A percentile compares a stretch with the other conserved stretches of the same genome.
Evolutionary conservation across 768 basidiomycete species (phyloP).

Genomic region (Sporobolomyces roseus): DNA sequence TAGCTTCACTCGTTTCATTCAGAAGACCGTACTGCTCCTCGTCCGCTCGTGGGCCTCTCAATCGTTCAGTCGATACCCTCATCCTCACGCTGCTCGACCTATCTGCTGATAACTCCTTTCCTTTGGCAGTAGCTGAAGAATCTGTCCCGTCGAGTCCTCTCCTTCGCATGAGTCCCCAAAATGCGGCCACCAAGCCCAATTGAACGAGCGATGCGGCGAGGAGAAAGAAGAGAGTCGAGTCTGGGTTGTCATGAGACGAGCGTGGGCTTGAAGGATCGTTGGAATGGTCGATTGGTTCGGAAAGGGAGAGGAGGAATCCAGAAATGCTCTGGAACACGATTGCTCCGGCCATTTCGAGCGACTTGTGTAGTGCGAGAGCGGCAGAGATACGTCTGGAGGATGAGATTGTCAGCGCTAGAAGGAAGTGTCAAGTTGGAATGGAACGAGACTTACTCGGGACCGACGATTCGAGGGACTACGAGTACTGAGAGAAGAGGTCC

Average conservation of each 20-base stretch:
- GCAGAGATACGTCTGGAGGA: conserved; percentile 13
- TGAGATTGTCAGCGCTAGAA: no score
- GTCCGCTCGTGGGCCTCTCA: neutral
- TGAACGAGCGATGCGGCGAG: conserved; percentile 5
- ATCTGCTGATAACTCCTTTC: neutral
- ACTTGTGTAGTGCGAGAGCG: conserved; percentile 32
- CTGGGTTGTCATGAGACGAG: neutral
- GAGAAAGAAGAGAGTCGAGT: conserved; percentile 1
- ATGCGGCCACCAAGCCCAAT: conserved; percentile 13
- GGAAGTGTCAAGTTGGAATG: neutral
- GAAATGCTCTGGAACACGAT: conserved; percentile 22
- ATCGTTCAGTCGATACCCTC: conserved; percentile 4
- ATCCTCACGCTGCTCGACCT: neutral
- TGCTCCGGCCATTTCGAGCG: conserved; percentile 31
- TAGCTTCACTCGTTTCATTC: neutral
- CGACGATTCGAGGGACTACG: conserved; percentile 24
- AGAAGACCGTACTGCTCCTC: conserved; percentile 1
- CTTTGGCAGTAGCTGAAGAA: neutral
- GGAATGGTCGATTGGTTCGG: neutral
- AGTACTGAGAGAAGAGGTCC: conserved; percentile 30
- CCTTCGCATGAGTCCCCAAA: conserved; percentile 7
- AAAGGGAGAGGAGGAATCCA: conserved; percentile 12
- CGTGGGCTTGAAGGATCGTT: no score
- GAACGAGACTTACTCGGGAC: conserved; percentile 3
- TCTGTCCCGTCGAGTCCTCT: neutral